phyloP scores from a whole-genome alignment of 495 filamentous ascomycete genomes.

The Penicillium samsonianum region DNA sequence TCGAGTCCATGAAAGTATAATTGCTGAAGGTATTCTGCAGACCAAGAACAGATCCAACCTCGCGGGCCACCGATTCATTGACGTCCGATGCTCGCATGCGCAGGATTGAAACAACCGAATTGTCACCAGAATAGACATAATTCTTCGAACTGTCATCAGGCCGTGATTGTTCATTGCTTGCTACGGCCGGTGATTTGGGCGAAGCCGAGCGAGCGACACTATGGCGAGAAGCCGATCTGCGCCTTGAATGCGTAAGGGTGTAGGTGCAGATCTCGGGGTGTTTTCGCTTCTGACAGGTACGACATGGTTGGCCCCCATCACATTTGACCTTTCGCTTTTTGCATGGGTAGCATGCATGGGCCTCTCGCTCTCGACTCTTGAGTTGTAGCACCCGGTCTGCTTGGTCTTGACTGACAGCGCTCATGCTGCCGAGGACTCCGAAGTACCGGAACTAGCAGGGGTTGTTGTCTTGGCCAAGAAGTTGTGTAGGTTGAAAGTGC shows the following conservation, averaged over 20 bases:
- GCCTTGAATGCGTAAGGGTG: constrained; percentile 4
- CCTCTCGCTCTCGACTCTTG: constrained; percentile 36
- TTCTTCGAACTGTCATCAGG: constrained; percentile 33
- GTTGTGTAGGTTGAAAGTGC: too few relatives aligned
- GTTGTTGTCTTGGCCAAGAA: too few relatives aligned
- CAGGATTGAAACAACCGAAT: constrained; percentile 38
- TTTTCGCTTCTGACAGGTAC: constrained; percentile 33
- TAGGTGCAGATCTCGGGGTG: constrained; percentile 44
- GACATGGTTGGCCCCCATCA: constrained; percentile 35
- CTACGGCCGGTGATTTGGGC: too few relatives aligned
- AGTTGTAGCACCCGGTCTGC: constrained; percentile 35
- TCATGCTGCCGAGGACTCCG: constrained; percentile 19
- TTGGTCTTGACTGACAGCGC: constrained; percentile 22
- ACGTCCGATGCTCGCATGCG: constrained; percentile 56
- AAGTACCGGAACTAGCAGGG: neutral
- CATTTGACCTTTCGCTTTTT: constrained; percentile 47
- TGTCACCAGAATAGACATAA: constrained; percentile 46
- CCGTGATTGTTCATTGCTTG: too few relatives aligned
- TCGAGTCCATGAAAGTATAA: constrained; percentile 61
- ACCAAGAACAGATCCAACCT: constrained; percentile 56
- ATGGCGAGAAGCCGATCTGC: too few relatives aligned
- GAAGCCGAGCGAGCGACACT: too few relatives aligned
- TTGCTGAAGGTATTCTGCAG: constrained; percentile 70
- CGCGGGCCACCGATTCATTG: constrained; percentile 41
- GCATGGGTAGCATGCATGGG: constrained; percentile 43